Evolutionary conservation across 2,329 filamentous ascomycete genomes (phyloP).

Genomic region (Alternaria ventricosa): DNA sequence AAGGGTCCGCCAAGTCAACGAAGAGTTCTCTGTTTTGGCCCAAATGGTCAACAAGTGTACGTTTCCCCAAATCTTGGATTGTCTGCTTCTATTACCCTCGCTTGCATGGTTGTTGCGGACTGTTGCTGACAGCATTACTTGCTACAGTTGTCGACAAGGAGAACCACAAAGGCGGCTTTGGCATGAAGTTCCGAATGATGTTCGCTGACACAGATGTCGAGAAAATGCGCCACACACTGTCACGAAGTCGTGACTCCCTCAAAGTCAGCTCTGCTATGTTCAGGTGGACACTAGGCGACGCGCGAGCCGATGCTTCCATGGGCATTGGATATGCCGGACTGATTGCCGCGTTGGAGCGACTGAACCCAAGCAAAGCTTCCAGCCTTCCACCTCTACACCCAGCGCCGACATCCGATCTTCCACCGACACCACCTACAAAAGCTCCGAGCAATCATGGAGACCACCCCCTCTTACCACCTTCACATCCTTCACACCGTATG

Average conservation of each 20-base stretch:
- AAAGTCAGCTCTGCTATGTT: conserved; percentile 70
- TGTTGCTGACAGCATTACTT: background rate
- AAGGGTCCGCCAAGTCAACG: conserved; percentile 66
- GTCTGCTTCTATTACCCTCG: background rate
- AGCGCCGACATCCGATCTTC: conserved; percentile 40
- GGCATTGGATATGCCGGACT: conserved; percentile 73
- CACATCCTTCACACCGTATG: conserved; percentile 13
- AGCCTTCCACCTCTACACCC: conserved; percentile 34
- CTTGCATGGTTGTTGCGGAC: background rate
- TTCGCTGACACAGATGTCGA: conserved; percentile 64
- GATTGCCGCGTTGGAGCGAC: conserved; percentile 66
- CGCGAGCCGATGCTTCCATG: conserved; percentile 64
- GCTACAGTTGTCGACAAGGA: conserved; percentile 65
- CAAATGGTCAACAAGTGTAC: conserved; percentile 63
- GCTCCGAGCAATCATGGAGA: conserved; percentile 12
- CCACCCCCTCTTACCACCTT: conserved; percentile 6
- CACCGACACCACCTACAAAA: conserved; percentile 33
- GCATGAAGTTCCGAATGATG: conserved; percentile 66
- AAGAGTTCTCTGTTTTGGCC: conserved; percentile 68
- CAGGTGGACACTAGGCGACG: conserved; percentile 67
- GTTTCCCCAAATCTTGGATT: background rate
- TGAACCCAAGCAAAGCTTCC: conserved; percentile 44
- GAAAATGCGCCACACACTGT: conserved; percentile 64
- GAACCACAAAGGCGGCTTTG: conserved; percentile 63
- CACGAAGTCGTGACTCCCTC: conserved; percentile 65